A percentile compares a stretch with the other conserved stretches of the same genome.
Evolutionary conservation across 768 basidiomycete genomes (phyloP).

Genomic region (Phlebiopsis gigantea): DNA sequence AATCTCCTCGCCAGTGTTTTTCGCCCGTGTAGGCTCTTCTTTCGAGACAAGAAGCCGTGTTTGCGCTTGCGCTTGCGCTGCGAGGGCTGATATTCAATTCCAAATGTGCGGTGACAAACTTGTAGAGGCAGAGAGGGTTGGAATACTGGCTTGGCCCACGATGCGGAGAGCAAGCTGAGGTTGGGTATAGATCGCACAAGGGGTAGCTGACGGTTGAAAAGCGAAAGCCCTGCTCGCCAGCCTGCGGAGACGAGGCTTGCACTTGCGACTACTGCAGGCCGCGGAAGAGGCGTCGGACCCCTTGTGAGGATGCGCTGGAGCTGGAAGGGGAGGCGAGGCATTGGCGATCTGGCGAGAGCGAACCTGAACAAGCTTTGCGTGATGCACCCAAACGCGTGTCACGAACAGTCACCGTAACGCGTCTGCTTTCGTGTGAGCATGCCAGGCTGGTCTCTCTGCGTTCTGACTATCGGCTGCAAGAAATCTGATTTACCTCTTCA

Average conservation of each 20-base stretch:
- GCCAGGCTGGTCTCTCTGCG: neutral
- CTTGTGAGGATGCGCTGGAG: conserved; percentile 19
- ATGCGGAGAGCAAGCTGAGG: neutral
- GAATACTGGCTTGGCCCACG: conserved; percentile 24
- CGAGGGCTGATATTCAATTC: conserved; percentile 95
- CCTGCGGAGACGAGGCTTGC: neutral
- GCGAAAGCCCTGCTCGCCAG: neutral
- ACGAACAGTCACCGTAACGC: conserved; percentile 1
- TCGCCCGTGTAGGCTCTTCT: conserved; percentile 61
- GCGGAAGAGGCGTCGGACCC: conserved; percentile 12
- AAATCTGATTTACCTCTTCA: neutral
- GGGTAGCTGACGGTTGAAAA: neutral
- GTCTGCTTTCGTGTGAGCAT: neutral
- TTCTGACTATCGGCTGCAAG: neutral
- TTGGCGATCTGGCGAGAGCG: conserved; percentile 2
- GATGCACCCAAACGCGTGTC: neutral
- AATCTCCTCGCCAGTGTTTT: conserved; percentile 67
- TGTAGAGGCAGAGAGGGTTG: conserved; percentile 41
- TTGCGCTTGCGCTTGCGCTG: conserved; percentile 90
- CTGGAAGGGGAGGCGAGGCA: conserved; percentile 24
- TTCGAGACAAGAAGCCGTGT: conserved; percentile 83
- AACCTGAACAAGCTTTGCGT: neutral
- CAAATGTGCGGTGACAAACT: conserved; percentile 61
- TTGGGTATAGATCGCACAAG: neutral
- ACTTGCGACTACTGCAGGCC: conserved; percentile 1